Conservation (phyloP, 306 rosid genomes). For the Cicer yamashitae region DNA sequence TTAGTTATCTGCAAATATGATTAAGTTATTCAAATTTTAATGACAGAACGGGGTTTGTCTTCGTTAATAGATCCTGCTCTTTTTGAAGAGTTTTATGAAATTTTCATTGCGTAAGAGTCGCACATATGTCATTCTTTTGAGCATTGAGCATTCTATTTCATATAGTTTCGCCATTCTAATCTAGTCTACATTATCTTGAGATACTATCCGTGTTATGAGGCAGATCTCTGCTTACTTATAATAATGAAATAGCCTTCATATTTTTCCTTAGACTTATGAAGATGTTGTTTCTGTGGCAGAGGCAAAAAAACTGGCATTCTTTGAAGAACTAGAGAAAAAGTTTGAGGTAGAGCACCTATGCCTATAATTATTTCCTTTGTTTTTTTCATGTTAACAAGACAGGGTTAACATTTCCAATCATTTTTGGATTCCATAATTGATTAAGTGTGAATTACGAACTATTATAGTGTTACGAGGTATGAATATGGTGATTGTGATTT, state of each 20-base stretch:
- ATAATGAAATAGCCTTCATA: background rate
- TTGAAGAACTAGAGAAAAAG: constrained; percentile 51
- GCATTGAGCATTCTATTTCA: constrained; percentile 16
- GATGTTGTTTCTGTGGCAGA: constrained; percentile 52
- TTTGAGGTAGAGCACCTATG: constrained; percentile 45
- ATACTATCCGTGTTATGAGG: constrained; percentile 19
- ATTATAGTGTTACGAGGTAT: constrained; percentile 23
- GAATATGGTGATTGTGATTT: background rate
- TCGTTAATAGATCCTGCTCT: background rate
- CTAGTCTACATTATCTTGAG: constrained; percentile 13
- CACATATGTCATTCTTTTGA: constrained; percentile 9
- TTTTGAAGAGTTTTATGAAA: constrained; percentile 26
- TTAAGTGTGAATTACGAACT: background rate
- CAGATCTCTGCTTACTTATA: constrained; percentile 13
- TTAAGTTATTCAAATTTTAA: background rate
- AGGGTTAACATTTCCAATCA: constrained; percentile 12
- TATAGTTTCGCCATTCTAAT: constrained; percentile 4
- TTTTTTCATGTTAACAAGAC: constrained; percentile 4
- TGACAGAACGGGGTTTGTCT: background rate
- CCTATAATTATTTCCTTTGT: constrained; percentile 24
- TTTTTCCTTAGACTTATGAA: constrained; percentile 35
- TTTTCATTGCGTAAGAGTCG: background rate
- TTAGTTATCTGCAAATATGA: background rate
- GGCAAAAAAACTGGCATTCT: constrained; percentile 40
- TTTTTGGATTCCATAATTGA: constrained; percentile 14